Conservation (phyloP, 2,329 filamentous ascomycete species). For the Diaporthe ampelina region DNA sequence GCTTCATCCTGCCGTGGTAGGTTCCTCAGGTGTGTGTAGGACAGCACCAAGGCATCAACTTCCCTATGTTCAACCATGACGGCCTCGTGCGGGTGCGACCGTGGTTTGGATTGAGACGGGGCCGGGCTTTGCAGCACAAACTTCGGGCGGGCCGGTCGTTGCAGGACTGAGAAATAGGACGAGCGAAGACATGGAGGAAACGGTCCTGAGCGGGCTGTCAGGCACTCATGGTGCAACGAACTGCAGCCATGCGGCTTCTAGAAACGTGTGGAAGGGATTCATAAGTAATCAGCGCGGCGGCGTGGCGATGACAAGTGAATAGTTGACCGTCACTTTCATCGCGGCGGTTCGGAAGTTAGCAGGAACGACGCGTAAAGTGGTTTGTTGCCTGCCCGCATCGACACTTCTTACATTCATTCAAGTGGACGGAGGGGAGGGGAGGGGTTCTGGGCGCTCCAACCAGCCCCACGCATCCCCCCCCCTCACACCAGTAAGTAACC, state of each 20-base stretch:
- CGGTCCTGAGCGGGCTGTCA: background rate
- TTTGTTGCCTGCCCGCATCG: conserved; percentile 27
- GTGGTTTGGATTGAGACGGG: background rate
- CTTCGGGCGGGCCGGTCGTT: conserved; percentile 3
- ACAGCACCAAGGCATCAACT: conserved; percentile 60
- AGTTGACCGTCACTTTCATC: background rate
- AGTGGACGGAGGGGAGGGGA: background rate
- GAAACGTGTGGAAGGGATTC: conserved; percentile 35
- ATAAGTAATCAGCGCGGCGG: conserved; percentile 25
- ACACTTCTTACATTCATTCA: background rate
- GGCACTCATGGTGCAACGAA: background rate
- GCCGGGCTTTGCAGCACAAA: conserved; percentile 10
- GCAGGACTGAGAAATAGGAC: background rate
- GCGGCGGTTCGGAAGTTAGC: background rate
- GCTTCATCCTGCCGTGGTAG: conserved; percentile 65
- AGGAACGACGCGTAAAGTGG: conserved; percentile 39
- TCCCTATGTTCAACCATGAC: conserved; percentile 46
- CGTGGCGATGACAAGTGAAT: background rate
- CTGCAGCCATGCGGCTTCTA: conserved; percentile 10
- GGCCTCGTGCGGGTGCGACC: background rate
- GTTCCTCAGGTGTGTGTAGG: conserved; percentile 63
- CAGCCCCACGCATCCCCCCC: background rate
- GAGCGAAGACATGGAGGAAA: background rate
- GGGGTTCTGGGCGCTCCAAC: background rate
- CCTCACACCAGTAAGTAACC: too few relatives aligned